Conservation (phyloP, 1,139 yeast species). For the Zhuliangozyma parablackwelliae region DNA sequence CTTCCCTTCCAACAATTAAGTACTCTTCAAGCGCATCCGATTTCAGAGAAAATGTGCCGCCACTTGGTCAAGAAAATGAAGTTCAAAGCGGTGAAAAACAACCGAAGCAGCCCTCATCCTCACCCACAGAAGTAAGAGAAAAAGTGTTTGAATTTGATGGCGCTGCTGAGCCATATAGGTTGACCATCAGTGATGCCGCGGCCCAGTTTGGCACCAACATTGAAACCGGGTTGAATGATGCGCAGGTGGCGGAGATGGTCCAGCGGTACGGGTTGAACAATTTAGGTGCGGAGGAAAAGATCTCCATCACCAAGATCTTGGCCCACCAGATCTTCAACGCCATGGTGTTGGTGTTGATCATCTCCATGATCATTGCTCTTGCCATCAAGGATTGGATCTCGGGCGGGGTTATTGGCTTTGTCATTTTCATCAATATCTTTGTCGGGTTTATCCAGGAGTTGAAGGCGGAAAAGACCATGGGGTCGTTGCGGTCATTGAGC, state of each 20-base stretch:
- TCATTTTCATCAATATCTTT: constrained; percentile 58
- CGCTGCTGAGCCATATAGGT: constrained; percentile 24
- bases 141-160: constrained; percentile 1
- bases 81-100: constrained; percentile 11
- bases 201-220: constrained; percentile 34
- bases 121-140: no score
- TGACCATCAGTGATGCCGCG: constrained; percentile 30
- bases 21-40: neutral
- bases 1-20: no score
- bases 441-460: constrained; percentile 72
- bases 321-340: constrained; percentile 75
- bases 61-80: constrained; percentile 8
- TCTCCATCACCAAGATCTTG: constrained; percentile 54
- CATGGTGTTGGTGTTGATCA: constrained; percentile 70
- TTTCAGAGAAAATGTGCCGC: constrained; percentile 1
- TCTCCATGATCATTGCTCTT: constrained; percentile 71
- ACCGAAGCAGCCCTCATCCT: constrained; percentile 1
- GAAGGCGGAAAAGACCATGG: constrained; percentile 80
- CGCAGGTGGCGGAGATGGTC: constrained; percentile 24
- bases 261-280: constrained; percentile 52
- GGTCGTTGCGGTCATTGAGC: constrained; percentile 61
- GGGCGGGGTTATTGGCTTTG: constrained; percentile 77
- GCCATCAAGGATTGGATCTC: constrained; percentile 79
- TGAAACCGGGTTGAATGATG: constrained; percentile 44
- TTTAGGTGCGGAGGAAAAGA: constrained; percentile 56